Evolutionary conservation across 352 stramenopile genomes (phyloP).

Genomic region (Phytophthora colocasiae): DNA sequence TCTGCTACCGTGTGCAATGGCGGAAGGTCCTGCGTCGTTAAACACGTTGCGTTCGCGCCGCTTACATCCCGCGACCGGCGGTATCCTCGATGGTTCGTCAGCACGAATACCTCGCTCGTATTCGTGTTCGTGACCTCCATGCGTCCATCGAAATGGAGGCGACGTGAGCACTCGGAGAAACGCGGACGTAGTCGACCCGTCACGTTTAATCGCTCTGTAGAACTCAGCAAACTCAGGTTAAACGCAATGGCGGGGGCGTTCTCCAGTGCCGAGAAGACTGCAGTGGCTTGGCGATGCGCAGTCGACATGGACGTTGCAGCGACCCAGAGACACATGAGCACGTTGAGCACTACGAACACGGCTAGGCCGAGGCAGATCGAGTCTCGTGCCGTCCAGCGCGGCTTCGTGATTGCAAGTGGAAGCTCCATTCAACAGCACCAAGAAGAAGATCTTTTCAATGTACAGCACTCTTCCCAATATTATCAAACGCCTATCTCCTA

Average conservation of each 20-base stretch:
- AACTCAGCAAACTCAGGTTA: slow-evolving; percentile 28
- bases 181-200: slow-evolving; percentile 39
- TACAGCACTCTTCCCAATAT: slow-evolving; percentile 31
- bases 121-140: slow-evolving; percentile 30
- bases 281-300: slow-evolving; percentile 29
- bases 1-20: slow-evolving; percentile 50
- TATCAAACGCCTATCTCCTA: slow-evolving; percentile 22
- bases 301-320: slow-evolving; percentile 24
- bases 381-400: slow-evolving; percentile 34
- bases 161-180: slow-evolving; percentile 44
- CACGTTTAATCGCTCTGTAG: slow-evolving; percentile 14
- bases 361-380: slow-evolving; percentile 38
- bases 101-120: slow-evolving; percentile 38
- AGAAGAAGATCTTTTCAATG: slow-evolving; percentile 20
- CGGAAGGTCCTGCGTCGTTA: slow-evolving; percentile 43
- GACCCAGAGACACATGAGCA: slow-evolving; percentile 45
- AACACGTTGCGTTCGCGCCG: slow-evolving; percentile 33
- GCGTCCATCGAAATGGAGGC: slow-evolving; percentile 49
- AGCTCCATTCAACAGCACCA: slow-evolving; percentile 25
- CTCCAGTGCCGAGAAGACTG: slow-evolving; percentile 34
- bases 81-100: slow-evolving; percentile 52
- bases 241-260: slow-evolving; percentile 44
- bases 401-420: slow-evolving; percentile 4
- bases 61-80: slow-evolving; percentile 13
- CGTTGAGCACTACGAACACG: slow-evolving; percentile 31